A percentile compares a stretch with the other conserved stretches of the same genome.
Conservation (phyloP, 2,329 filamentous ascomycete genomes). For the Beauveria scarabaeidicola region DNA sequence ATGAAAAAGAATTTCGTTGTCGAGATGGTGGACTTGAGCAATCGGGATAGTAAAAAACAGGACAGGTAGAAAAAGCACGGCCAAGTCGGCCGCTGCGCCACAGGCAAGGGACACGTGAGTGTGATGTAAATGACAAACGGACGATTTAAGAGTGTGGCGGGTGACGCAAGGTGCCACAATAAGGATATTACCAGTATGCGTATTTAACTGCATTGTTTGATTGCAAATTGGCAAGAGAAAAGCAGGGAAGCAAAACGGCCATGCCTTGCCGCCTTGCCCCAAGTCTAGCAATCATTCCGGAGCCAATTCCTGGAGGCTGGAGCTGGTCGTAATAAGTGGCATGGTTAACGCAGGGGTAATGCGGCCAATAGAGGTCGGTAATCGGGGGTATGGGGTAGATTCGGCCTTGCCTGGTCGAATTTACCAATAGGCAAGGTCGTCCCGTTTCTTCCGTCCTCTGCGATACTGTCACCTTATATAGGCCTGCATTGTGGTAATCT, state of each 20-base stretch:
- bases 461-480: too few relatives aligned
- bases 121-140: not conserved
- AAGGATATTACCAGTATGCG: too few relatives aligned
- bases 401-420: not conserved
- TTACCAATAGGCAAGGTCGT: too few relatives aligned
- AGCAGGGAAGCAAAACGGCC: constrained; percentile 1
- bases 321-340: not conserved
- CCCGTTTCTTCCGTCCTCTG: too few relatives aligned
- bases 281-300: not conserved
- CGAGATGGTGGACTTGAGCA: not conserved
- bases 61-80: not conserved
- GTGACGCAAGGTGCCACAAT: constrained; percentile 3
- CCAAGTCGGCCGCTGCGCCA: constrained; percentile 2
- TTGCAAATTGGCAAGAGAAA: not conserved
- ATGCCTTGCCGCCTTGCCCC: not conserved
- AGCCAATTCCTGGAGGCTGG: not conserved
- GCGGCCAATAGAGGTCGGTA: not conserved
- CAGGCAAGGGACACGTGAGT: not conserved
- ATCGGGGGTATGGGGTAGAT: not conserved
- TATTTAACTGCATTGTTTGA: too few relatives aligned
- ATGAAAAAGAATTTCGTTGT: too few relatives aligned
- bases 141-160: not conserved
- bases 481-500: not conserved
- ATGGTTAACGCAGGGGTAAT: not conserved
- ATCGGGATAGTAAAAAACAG: not conserved